Conservation (phyloP, 495 filamentous ascomycete genomes). For the Aspergillus taichungensis region DNA sequence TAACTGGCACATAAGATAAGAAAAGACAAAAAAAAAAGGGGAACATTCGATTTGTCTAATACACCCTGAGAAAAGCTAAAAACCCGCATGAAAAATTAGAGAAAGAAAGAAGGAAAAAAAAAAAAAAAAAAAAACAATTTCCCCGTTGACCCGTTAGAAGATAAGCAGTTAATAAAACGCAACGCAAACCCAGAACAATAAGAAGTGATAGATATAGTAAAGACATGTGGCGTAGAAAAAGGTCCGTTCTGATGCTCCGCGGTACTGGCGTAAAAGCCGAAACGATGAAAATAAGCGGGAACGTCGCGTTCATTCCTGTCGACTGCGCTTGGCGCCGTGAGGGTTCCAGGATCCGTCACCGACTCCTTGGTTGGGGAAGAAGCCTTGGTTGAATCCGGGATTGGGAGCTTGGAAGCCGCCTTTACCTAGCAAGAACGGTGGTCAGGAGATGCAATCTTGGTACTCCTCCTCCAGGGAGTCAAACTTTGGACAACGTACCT, state of each 20-base stretch:
- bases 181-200: constrained; percentile 1
- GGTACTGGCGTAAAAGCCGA: not conserved
- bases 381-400: constrained; percentile 70
- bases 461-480: not conserved
- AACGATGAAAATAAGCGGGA: not conserved
- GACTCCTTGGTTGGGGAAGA: constrained; percentile 58
- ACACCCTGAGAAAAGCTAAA: constrained; percentile 19
- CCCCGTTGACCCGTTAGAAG: constrained; percentile 9
- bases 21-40: not conserved
- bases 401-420: constrained; percentile 61
- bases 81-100: constrained; percentile 5
- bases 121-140: constrained; percentile 10
- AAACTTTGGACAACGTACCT: constrained; percentile 42
- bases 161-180: not conserved
- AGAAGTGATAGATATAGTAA: constrained; percentile 1
- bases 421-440: constrained; percentile 18
- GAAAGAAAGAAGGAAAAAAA: constrained; percentile 3
- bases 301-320: constrained; percentile 45
- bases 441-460: not conserved
- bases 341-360: constrained; percentile 68
- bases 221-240: not conserved
- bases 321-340: constrained; percentile 71
- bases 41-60: constrained; percentile 19
- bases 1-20: not conserved
- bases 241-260: not conserved